Evolutionary conservation across 495 filamentous ascomycete genomes (phyloP), one percentile per base, ranked within the genome.

Genomic region (Cercophora sp.): DNA sequence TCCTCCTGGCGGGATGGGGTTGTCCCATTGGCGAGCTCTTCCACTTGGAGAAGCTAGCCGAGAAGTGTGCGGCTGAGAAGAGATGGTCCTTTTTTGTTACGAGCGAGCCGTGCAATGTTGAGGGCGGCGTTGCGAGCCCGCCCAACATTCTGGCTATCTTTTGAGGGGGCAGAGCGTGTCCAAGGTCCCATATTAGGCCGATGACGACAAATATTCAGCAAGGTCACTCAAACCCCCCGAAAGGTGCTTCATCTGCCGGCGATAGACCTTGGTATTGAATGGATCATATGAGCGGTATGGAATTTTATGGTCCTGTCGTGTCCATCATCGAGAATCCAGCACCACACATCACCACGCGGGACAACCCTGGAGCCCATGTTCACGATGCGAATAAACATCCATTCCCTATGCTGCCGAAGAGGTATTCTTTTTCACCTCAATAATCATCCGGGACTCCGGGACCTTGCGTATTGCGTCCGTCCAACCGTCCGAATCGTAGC

Each of bases 21-120:
- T 69, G 67, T 39, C 75, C 75, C 19, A 76, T 78, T 27, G 75
- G 75, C 15, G 75, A 77, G 60, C 59, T 78, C 2, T 78, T 78
- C 48, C 66, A 76, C 35, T 65, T 77, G 1, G 75, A 78, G 57
- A 61, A 47, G 44, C 61, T 77, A 25, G 65, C 69, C 0, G 66
- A 52, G 24, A 44, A 69, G 20, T 76, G 73, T 35, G 48, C 41
- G 31, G 24, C 53, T 1, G 26, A 55, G 42, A 48, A 58, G 6
- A 56, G 75, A 6, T 79, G 70, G 72, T 66, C 57, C 29, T 79
- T 78, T 57, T 77, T 79, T 50, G 58, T 79, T 1, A 46, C 50
- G 0, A 78, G 74, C 48, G 72, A 76, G 69, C 65, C 68, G 10
- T 76, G 69, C 23, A 73, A 77, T 57, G 74, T 78, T 1, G 61